These are phyloP conservation scores for Hypoxylon sp. DNA, from an alignment of 2,329 filamentous ascomycete species.

Conservation along the genomic window DNA sequence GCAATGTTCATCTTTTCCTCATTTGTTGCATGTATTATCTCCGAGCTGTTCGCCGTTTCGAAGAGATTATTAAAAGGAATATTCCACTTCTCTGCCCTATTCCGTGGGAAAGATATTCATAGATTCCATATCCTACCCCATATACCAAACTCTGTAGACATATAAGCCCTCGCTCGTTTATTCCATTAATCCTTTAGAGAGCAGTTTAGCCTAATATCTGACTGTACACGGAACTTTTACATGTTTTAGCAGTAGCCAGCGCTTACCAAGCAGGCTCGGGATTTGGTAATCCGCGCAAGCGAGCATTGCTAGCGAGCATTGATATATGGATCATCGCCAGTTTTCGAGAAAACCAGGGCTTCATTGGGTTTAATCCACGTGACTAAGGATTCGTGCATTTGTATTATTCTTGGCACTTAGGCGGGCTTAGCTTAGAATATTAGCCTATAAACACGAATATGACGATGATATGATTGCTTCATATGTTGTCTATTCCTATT, in stretches of 20 bases:
- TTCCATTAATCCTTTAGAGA: constrained; percentile 2
- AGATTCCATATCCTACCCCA: neutral
- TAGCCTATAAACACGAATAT: neutral
- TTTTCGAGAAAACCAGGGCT: neutral
- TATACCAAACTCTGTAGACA: neutral
- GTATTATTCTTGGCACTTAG: neutral
- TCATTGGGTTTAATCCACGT: constrained; percentile 1
- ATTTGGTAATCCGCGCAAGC: neutral
- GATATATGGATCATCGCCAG: neutral
- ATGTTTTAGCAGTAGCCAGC: no score
- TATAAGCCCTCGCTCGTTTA: constrained; percentile 5
- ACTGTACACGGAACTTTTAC: constrained; percentile 8
- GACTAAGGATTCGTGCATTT: constrained; percentile 3
- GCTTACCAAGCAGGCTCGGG: constrained; percentile 3
- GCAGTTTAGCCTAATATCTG: neutral
- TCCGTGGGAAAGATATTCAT: constrained; percentile 1
- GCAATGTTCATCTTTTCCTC: constrained; percentile 4
- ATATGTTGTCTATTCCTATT: neutral
- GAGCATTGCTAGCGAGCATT: neutral
- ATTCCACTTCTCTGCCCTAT: neutral
- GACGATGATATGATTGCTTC: constrained; percentile 12
- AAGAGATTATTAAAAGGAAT: constrained; percentile 9
- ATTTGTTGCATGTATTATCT: neutral
- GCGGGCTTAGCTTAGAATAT: constrained; percentile 9
- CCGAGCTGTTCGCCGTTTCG: neutral